A percentile compares a stretch with the other conserved stretches of the same genome.
These are phyloP conservation scores for Acer negundo DNA, from an alignment of 345 rosid species.

Conservation along the genomic window DNA sequence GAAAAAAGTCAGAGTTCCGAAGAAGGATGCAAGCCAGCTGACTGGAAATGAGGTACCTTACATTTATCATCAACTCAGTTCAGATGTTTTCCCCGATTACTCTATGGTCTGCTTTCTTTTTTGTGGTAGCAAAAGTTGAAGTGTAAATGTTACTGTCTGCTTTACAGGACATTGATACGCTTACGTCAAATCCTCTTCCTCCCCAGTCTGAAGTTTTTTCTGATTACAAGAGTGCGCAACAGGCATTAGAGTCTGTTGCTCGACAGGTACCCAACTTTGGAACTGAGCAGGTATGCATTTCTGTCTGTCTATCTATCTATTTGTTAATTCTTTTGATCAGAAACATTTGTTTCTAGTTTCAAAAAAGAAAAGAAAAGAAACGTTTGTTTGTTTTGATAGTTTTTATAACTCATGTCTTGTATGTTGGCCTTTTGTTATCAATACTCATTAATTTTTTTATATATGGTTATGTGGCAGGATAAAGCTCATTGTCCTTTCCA, in stretches of 20 bases:
- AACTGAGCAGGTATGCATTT: slow-evolving; percentile 72
- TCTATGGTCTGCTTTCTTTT: slow-evolving; percentile 1
- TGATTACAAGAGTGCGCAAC: slow-evolving; percentile 57
- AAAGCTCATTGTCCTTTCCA: slow-evolving; percentile 99
- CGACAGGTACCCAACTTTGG: slow-evolving; percentile 92
- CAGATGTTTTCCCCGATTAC: slow-evolving; percentile 5
- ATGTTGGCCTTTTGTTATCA: neutral
- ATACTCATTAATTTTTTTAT: slow-evolving; percentile 7
- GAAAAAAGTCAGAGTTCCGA: slow-evolving; percentile 77
- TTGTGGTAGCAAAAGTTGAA: slow-evolving; percentile 10
- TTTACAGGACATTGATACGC: slow-evolving; percentile 67
- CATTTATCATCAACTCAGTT: neutral
- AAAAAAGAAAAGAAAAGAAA: too few species aligned
- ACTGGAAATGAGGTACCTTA: slow-evolving; percentile 52
- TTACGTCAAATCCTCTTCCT: slow-evolving; percentile 92
- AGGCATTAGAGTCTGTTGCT: slow-evolving; percentile 71
- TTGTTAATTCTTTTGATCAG: neutral
- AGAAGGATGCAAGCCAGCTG: slow-evolving; percentile 37
- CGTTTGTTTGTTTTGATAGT: neutral
- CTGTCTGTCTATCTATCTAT: neutral
- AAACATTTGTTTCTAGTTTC: neutral
- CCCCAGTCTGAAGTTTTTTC: slow-evolving; percentile 66
- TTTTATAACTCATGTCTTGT: neutral
- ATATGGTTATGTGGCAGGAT: slow-evolving; percentile 54
- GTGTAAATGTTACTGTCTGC: slow-evolving; percentile 9